Evolutionary conservation across 177 flowering plant species (phyloP).

Genomic region (Vitis hybrid): DNA sequence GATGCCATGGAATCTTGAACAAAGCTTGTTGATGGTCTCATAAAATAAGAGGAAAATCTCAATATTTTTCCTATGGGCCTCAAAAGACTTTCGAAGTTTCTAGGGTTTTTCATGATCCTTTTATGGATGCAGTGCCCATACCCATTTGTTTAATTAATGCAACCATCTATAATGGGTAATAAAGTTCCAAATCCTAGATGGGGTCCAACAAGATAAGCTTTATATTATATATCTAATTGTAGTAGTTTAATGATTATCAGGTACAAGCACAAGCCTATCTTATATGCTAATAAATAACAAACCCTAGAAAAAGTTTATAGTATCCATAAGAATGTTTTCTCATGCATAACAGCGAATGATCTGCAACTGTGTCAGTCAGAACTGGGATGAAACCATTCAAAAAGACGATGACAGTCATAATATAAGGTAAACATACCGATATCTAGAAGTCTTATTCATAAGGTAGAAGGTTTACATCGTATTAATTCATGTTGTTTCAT

Average conservation of each 20-base stretch:
- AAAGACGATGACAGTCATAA: too few relatives aligned
- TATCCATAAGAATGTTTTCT: too few relatives aligned
- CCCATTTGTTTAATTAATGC: conserved; percentile 14
- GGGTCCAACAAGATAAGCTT: conserved; percentile 2
- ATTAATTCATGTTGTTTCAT: too few relatives aligned
- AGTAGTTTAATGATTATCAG: too few relatives aligned
- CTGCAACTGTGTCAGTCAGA: too few relatives aligned
- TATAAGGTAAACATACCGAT: too few relatives aligned
- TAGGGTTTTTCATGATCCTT: conserved; percentile 12
- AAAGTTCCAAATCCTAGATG: conserved; percentile 19
- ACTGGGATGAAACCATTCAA: too few relatives aligned
- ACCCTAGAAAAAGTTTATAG: too few relatives aligned
- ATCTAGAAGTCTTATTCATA: too few relatives aligned
- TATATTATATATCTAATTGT: neutral
- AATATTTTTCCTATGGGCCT: conserved; percentile 1
- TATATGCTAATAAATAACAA: neutral
- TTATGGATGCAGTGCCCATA: conserved; percentile 12
- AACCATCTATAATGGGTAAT: conserved; percentile 9
- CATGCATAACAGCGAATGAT: too few relatives aligned
- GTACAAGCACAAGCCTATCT: neutral
- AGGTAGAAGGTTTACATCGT: too few relatives aligned
- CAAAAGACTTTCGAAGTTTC: conserved; percentile 13
- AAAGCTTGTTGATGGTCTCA: conserved; percentile 9
- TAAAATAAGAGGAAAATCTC: neutral
- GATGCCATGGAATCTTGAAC: conserved; percentile 19